Evolutionary conservation across 2,329 filamentous ascomycete species (phyloP).

Genomic region (Penicillium freii): DNA sequence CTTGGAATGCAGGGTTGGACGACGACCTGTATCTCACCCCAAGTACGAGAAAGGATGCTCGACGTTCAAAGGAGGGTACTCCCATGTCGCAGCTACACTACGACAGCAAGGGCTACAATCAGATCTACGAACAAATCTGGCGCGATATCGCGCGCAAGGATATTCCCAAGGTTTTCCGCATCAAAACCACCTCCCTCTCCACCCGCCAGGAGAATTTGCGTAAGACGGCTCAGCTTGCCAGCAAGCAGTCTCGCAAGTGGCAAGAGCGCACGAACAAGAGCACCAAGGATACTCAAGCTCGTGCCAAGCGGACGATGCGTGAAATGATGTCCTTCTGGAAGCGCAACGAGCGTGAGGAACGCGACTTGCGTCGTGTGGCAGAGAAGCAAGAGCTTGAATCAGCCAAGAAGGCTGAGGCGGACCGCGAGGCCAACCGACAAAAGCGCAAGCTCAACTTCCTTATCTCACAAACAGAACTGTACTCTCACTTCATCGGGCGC

Average conservation of each 20-base stretch:
- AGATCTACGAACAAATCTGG: constrained; percentile 97
- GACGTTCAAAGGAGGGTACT: constrained; percentile 44
- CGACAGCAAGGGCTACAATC: constrained; percentile 89
- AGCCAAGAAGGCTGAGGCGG: constrained; percentile 92
- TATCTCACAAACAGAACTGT: constrained; percentile 96
- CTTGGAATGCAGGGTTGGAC: constrained; percentile 67
- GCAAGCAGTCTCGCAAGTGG: constrained; percentile 96
- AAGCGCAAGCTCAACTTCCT: constrained; percentile 99
- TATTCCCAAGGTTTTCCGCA: constrained; percentile 84
- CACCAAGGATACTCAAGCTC: constrained; percentile 93
- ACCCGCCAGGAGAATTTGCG: constrained; percentile 94
- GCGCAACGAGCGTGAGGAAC: constrained; percentile 94
- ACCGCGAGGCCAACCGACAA: constrained; percentile 94
- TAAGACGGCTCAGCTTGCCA: constrained; percentile 94
- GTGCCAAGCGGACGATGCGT: constrained; percentile 96
- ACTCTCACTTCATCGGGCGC: constrained; percentile 98
- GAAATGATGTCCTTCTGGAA: constrained; percentile 99
- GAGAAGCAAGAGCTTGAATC: constrained; percentile 96
- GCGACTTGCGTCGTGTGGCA: constrained; percentile 87
- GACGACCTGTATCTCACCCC: constrained; percentile 54
- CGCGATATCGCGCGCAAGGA: constrained; percentile 91
- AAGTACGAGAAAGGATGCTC: constrained; percentile 49
- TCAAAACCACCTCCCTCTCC: constrained; percentile 79
- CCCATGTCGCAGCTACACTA: constrained; percentile 62
- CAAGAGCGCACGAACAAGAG: constrained; percentile 98